Conservation (phyloP, 345 rosid genomes). For the Mercurialis annua region DNA sequence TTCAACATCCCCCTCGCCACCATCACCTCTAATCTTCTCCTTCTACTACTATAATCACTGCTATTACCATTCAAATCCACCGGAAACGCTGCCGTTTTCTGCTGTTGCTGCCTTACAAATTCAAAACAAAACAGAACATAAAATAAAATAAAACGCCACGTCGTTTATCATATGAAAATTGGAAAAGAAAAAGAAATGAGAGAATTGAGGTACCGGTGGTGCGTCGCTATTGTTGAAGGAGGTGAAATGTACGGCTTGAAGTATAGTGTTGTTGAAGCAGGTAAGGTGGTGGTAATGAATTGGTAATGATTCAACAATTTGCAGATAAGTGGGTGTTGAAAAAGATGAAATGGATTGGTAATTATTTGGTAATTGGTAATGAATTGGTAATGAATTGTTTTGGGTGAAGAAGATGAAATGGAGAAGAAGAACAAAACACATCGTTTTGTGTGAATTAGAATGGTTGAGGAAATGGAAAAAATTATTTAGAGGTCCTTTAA, state of each 20-base stretch:
- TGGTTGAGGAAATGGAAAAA: too few species aligned
- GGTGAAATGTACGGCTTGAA: conserved; percentile 13
- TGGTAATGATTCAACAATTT: too few species aligned
- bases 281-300: too few species aligned
- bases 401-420: too few species aligned
- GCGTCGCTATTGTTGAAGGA: conserved; percentile 11
- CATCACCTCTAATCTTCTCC: conserved; percentile 45
- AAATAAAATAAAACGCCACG: background rate
- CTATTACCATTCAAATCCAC: conserved; percentile 20
- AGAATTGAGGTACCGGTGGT: background rate
- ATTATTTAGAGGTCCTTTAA: too few species aligned
- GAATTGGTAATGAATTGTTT: too few species aligned
- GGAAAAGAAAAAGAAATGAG: background rate
- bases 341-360: too few species aligned
- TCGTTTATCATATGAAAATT: background rate
- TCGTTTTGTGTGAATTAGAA: too few species aligned
- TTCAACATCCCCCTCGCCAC: conserved; percentile 76
- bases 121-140: background rate
- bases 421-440: too few species aligned
- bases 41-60: too few species aligned
- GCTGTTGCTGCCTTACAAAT: conserved; percentile 27
- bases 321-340: too few species aligned
- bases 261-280: conserved; percentile 12
- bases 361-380: too few species aligned
- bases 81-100: background rate